Conservation (phyloP, 2,329 filamentous ascomycete genomes). For the Lasiodiplodia sp. region DNA sequence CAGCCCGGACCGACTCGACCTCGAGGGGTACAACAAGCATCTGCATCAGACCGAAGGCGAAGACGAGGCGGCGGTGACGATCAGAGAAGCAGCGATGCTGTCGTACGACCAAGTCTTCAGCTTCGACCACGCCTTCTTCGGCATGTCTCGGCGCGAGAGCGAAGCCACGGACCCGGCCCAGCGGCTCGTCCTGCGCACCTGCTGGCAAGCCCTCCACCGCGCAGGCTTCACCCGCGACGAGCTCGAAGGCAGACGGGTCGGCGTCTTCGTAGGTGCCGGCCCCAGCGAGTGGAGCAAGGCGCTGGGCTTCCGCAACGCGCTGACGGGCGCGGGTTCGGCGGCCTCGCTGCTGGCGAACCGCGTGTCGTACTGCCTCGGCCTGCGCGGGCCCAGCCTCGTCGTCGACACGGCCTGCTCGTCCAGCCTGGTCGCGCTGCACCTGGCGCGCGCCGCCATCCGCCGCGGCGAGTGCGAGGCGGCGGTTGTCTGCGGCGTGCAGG, state of each 20-base stretch:
- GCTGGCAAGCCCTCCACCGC: not conserved
- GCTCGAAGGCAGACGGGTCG: slow-evolving; percentile 32
- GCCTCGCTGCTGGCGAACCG: slow-evolving; percentile 41
- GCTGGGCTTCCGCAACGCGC: slow-evolving; percentile 2
- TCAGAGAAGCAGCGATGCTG: not conserved
- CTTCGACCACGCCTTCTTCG: not conserved
- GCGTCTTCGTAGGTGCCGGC: slow-evolving; percentile 37
- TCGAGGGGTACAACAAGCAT: not conserved
- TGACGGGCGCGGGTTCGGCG: slow-evolving; percentile 33
- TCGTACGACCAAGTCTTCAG: not conserved
- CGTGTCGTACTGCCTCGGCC: slow-evolving; percentile 41
- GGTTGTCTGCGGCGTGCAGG: slow-evolving; percentile 32
- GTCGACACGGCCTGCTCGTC: slow-evolving; percentile 44
- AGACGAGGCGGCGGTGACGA: not conserved
- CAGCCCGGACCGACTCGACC: not conserved
- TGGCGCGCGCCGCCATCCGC: slow-evolving; percentile 37
- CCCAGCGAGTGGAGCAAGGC: slow-evolving; percentile 2
- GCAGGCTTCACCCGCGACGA: slow-evolving; percentile 29
- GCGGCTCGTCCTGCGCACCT: not conserved
- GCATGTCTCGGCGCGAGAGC: not conserved
- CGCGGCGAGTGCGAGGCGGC: slow-evolving; percentile 28
- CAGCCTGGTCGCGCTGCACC: slow-evolving; percentile 38
- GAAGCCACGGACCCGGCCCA: slow-evolving; percentile 1
- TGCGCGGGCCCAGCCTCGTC: slow-evolving; percentile 40
- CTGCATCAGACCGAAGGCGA: not conserved